Conservation (phyloP, 202 grass and related monocot species). For the Carex sylvatica region DNA sequence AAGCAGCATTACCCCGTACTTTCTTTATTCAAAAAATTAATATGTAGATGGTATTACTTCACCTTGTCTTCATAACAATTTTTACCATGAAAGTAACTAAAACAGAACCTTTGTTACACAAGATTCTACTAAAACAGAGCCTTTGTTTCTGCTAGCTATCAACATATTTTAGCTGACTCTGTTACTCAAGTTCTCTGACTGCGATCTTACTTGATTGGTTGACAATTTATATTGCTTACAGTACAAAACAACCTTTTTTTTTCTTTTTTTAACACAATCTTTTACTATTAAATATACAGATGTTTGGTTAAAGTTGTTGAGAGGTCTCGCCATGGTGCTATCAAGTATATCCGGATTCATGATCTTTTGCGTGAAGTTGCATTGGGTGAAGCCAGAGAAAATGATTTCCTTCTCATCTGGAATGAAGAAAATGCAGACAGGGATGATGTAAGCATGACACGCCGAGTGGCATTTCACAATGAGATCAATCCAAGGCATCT, state of each 20-base stretch:
- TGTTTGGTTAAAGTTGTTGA: conserved; percentile 9
- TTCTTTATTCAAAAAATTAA: too few relatives aligned
- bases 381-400: not conserved
- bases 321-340: not conserved
- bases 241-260: too few relatives aligned
- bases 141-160: too few relatives aligned
- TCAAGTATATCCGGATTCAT: conserved; percentile 12
- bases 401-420: not conserved
- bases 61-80: too few relatives aligned
- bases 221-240: not conserved
- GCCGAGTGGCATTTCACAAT: not conserved
- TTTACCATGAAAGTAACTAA: too few relatives aligned
- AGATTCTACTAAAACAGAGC: too few relatives aligned
- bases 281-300: not conserved
- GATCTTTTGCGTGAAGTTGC: conserved; percentile 3
- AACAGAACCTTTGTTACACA: too few relatives aligned
- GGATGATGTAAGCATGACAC: not conserved
- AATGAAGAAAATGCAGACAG: too few relatives aligned
- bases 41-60: too few relatives aligned
- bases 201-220: not conserved
- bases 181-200: too few relatives aligned
- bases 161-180: too few relatives aligned
- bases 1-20: too few relatives aligned
- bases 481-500: not conserved
- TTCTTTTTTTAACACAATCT: not conserved